A percentile compares a stretch with the other conserved stretches of the same genome.
phyloP scores from a whole-genome alignment of 1,284 basidiomycete genomes.

The Austroboletus novae-zelandiae region DNA sequence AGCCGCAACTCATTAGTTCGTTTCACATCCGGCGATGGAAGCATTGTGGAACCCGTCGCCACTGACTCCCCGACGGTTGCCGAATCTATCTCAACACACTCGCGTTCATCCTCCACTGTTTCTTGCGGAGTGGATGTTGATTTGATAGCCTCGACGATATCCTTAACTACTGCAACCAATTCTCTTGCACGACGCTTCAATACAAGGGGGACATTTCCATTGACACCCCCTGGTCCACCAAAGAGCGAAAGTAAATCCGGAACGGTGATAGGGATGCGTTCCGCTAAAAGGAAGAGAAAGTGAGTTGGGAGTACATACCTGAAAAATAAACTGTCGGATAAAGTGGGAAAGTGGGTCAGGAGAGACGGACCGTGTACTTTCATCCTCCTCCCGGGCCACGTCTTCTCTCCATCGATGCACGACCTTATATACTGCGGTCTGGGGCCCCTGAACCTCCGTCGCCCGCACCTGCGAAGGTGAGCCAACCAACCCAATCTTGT shows the following conservation, averaged over 20 bases:
- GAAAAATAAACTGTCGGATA: slow-evolving; percentile 6
- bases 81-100: not conserved
- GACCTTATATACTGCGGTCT: slow-evolving; percentile 71
- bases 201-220: slow-evolving; percentile 51
- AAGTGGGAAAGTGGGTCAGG: slow-evolving; percentile 5
- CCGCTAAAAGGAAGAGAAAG: slow-evolving; percentile 66
- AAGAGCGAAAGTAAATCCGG: slow-evolving; percentile 56
- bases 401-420: slow-evolving; percentile 87
- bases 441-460: slow-evolving; percentile 64
- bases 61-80: not conserved
- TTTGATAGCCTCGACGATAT: slow-evolving; percentile 34
- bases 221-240: slow-evolving; percentile 24
- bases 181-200: slow-evolving; percentile 60
- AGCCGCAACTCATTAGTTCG: slow-evolving; percentile 22
- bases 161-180: slow-evolving; percentile 58
- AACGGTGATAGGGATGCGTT: slow-evolving; percentile 61
- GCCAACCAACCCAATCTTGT: slow-evolving; percentile 56
- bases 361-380: slow-evolving; percentile 68
- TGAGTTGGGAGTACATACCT: slow-evolving; percentile 78
- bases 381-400: slow-evolving; percentile 83
- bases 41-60: not conserved
- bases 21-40: not conserved
- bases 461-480: slow-evolving; percentile 38
- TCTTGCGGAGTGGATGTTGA: not conserved
- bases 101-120: not conserved